Evolutionary conservation across 169 alveolate genomes (phyloP).

Genomic region (Plasmodium cynomolgi): DNA sequence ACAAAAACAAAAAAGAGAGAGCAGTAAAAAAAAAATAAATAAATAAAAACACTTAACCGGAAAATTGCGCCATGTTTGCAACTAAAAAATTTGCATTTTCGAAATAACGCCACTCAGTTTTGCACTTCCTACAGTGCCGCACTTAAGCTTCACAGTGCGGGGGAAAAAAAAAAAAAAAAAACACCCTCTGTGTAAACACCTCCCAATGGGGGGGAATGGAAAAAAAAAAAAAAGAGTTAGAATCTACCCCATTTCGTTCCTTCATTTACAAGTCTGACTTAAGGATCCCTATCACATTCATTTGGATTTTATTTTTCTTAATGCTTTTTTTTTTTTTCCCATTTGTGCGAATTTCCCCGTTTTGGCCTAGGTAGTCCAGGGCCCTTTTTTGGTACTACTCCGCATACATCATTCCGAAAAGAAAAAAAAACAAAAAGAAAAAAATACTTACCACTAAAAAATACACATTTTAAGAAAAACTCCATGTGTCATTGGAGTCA

Average conservation of each 20-base stretch:
- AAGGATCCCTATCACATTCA: neutral
- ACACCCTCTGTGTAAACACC: neutral
- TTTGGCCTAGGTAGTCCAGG: neutral
- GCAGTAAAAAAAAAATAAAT: neutral
- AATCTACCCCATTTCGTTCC: neutral
- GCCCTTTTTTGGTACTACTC: neutral
- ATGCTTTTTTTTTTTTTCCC: neutral
- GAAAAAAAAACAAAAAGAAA: neutral
- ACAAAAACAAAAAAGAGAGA: neutral
- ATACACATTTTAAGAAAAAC: conserved; percentile 1
- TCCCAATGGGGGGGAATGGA: neutral
- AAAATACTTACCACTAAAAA: neutral
- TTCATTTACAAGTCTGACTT: neutral
- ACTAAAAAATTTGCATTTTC: neutral
- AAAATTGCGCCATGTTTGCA: neutral
- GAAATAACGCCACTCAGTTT: neutral
- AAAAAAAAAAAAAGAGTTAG: neutral
- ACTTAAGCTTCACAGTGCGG: neutral
- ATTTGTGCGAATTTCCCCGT: neutral
- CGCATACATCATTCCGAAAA: neutral
- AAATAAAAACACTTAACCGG: neutral
- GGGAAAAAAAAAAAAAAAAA: conserved; percentile 22
- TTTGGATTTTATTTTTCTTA: neutral
- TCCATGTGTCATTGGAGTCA: neutral
- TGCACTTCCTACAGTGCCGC: neutral